Percentiles rank a stretch among this genome's conserved stretches.
phyloP scores from a whole-genome alignment of 140 eudicot genomes.

The Ambrosia hybrid region DNA sequence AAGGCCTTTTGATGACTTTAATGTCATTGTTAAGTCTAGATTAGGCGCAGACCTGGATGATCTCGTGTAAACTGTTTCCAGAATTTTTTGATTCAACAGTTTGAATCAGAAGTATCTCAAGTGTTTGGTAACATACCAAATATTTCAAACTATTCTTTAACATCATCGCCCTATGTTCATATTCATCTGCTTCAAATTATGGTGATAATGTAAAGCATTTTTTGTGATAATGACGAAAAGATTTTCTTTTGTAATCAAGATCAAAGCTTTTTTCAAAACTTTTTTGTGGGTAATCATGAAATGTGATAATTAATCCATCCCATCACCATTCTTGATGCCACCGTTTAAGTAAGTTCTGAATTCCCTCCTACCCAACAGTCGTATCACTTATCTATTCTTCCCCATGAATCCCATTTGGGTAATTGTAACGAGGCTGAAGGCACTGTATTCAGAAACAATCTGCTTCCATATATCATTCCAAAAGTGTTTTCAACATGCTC shows the following conservation, averaged over 20 bases:
- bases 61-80: no score
- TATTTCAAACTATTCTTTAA: constrained; percentile 23
- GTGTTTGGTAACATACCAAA: constrained; percentile 47
- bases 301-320: constrained; percentile 64
- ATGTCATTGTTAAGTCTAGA: no score
- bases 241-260: constrained; percentile 82
- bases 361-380: constrained; percentile 56
- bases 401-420: constrained; percentile 73
- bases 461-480: no score
- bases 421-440: constrained; percentile 39
- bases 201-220: no score
- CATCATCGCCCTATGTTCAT: constrained; percentile 37
- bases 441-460: constrained; percentile 25
- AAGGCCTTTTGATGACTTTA: no score
- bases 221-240: constrained; percentile 35
- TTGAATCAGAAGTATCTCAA: constrained; percentile 48
- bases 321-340: constrained; percentile 65
- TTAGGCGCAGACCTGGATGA: no score
- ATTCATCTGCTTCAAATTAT: constrained; percentile 71
- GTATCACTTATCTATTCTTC: constrained; percentile 60
- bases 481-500: constrained; percentile 58
- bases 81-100: constrained; percentile 34
- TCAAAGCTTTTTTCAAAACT: constrained; percentile 40
- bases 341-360: constrained; percentile 49
- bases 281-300: constrained; percentile 45